Conservation (phyloP, 1,284 basidiomycete species). For the Leccinum pachyderme region DNA sequence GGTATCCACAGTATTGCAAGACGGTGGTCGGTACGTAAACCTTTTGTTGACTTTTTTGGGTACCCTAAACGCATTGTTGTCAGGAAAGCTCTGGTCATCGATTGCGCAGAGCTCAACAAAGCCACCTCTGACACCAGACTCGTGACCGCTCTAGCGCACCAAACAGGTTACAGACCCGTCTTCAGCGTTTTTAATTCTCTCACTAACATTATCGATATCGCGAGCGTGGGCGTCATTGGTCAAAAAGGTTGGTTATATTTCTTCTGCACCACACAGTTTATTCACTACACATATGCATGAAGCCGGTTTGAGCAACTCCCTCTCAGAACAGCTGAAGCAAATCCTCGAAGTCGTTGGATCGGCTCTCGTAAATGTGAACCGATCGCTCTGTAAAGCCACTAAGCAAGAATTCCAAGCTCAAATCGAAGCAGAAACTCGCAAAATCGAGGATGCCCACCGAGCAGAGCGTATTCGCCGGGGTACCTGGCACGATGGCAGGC, state of each 20-base stretch:
- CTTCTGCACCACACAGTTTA: background rate
- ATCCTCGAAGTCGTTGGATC: constrained; percentile 80
- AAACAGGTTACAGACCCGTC: constrained; percentile 90
- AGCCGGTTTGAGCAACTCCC: constrained; percentile 85
- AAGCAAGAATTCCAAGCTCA: constrained; percentile 39
- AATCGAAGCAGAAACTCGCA: constrained; percentile 32
- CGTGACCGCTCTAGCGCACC: constrained; percentile 67
- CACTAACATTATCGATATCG: constrained; percentile 89
- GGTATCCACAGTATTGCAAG: constrained; percentile 59
- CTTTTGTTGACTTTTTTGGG: background rate
- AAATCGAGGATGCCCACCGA: constrained; percentile 38
- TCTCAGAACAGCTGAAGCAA: constrained; percentile 84
- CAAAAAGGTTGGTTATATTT: constrained; percentile 67
- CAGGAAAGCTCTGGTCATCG: constrained; percentile 75
- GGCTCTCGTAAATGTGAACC: constrained; percentile 68
- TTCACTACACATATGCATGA: constrained; percentile 4
- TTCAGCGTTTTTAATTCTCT: constrained; percentile 89
- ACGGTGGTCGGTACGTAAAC: constrained; percentile 53
- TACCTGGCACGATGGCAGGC: constrained; percentile 76
- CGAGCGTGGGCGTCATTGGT: constrained; percentile 89
- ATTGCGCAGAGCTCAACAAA: constrained; percentile 77
- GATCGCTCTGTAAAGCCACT: constrained; percentile 47
- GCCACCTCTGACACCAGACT: constrained; percentile 72
- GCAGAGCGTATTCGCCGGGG: constrained; percentile 52
- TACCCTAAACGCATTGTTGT: background rate